A percentile compares a stretch with the other conserved stretches of the same genome.
Conservation (phyloP, 176 grass and related monocot species). For the Hyparrhenia diplandra region DNA sequence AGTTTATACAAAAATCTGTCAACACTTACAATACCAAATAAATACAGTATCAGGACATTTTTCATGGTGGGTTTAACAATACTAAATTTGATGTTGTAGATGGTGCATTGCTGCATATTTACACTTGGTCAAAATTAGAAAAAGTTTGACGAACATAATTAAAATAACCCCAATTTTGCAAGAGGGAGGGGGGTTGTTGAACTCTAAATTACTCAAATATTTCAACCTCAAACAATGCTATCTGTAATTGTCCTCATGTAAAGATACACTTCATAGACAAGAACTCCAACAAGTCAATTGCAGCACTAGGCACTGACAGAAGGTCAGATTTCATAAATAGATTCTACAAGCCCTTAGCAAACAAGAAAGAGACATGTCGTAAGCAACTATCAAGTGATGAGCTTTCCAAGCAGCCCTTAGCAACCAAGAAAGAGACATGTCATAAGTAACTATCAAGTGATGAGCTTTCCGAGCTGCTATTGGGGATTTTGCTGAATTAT, state of each 20-base stretch:
- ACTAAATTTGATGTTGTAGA: neutral
- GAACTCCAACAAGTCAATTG: neutral
- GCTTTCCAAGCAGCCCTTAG: neutral
- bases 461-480: neutral
- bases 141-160: neutral
- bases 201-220: neutral
- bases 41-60: neutral
- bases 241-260: neutral
- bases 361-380: neutral
- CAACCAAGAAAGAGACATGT: neutral
- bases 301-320: neutral
- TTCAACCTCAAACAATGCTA: neutral
- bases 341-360: neutral
- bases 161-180: neutral
- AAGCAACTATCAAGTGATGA: neutral
- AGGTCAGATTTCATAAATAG: neutral
- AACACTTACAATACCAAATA: neutral
- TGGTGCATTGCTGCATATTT: neutral
- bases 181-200: neutral
- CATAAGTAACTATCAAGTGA: neutral
- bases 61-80: neutral
- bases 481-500: neutral
- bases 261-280: conserved; percentile 8
- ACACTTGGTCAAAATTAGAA: neutral
- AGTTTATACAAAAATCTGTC: neutral